phyloP scores from a whole-genome alignment of 2,329 filamentous ascomycete species.

The Huntiella decipiens region DNA sequence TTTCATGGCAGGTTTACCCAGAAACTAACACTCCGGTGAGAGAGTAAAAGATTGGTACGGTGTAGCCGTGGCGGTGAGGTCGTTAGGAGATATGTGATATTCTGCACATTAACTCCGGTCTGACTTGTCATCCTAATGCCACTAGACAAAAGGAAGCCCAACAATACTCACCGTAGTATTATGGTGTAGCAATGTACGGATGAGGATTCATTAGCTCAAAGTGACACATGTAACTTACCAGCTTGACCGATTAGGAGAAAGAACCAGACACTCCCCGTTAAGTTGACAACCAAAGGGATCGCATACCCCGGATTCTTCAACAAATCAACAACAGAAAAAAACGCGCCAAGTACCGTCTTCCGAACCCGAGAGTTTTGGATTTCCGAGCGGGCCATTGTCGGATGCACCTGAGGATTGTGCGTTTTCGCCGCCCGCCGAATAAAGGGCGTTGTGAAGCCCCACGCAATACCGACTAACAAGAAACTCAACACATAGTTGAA shows the following conservation, averaged over 20 bases:
- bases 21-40: no score
- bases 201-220: no score
- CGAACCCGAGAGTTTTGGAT: constrained; percentile 41
- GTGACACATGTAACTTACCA: constrained; percentile 35
- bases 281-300: constrained; percentile 64
- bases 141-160: no score
- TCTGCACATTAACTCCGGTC: no score
- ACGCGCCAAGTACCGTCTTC: constrained; percentile 40
- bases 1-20: no score
- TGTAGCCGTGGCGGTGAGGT: no score
- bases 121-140: no score
- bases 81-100: no score
- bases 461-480: constrained; percentile 75
- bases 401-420: constrained; percentile 45
- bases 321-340: constrained; percentile 61
- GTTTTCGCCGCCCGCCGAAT: constrained; percentile 69
- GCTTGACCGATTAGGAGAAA: constrained; percentile 85
- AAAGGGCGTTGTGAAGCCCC: constrained; percentile 85
- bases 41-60: no score
- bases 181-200: no score
- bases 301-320: constrained; percentile 69
- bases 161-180: no score
- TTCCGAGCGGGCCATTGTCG: constrained; percentile 30
- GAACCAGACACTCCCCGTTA: constrained; percentile 93
- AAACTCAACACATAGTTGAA: constrained; percentile 80